Base-by-base conservation (phyloP, 306 rosid genomes). In the Prunus padus region DNA sequence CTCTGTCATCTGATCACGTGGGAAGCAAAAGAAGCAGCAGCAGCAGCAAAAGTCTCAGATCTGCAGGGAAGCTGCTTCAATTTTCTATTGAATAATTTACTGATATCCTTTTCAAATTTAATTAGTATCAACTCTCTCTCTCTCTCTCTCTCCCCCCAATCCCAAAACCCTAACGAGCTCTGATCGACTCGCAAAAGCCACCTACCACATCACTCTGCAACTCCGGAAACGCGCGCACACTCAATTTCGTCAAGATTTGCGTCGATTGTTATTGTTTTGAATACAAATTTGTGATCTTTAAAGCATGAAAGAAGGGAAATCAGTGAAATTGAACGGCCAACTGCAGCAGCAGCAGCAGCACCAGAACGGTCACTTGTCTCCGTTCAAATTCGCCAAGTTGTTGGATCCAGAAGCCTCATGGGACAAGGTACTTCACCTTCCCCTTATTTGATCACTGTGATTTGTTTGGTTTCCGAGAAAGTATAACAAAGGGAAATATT, bases 331-430 rank as follows among this genome's bases (percentile, higher is more conserved):
- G 20, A 91, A 83, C 72, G 85, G 81, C 37, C 92, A 73, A 49
- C 87, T 33, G 28, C 83, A 73, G 31, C 78, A 23, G 47, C 84
- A 81, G 60, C 77, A 65, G 75, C 91, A 80, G 70, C 97, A 92
- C 84, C 97, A 84, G 85, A 92, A 90, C 56, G 99, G 98, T 26
- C 99, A 96, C 84, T 87, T 86, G 67, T 87, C 99, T 50, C 93
- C 97, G 69, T 92, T 91, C 85, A 96, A 85, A 85, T 86, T 92
- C 79, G 92, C 98, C 63, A 92, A 90, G 86, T 81, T 96, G 82
- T 83, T 96, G 75, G 98, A 92, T 87, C 98, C 99, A 13, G 99
- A 96, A 80, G 96, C 98, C 79, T 92, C 99, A 0, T 92, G 99
- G 99, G 99, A 96, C 80, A 96, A 96, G 99, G 99, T 96, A 81